Evolutionary conservation across 176 grass and related monocot species (phyloP).

Genomic region (Raddia distichophylla): DNA sequence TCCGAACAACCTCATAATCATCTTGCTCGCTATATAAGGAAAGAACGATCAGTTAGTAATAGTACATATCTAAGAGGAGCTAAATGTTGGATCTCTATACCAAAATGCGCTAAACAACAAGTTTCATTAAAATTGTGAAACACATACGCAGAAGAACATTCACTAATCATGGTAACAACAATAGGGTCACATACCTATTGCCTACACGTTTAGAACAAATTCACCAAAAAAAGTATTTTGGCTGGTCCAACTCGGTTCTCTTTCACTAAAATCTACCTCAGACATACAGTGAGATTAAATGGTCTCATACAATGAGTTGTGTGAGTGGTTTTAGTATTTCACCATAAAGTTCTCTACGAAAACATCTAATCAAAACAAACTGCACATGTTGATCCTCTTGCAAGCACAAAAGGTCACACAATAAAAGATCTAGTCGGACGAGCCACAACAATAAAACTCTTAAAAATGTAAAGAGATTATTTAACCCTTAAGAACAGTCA

Average conservation of each 20-base stretch:
- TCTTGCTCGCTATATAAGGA: conserved; percentile 62
- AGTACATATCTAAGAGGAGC: conserved; percentile 12
- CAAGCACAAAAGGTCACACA: conserved; percentile 2
- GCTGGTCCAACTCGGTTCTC: conserved; percentile 3
- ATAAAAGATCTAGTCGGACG: neutral
- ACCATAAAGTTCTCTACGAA: neutral
- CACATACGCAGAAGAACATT: conserved; percentile 8
- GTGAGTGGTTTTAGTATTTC: neutral
- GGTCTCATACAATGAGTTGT: neutral
- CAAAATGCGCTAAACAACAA: neutral
- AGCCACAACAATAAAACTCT: neutral
- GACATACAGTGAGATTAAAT: neutral
- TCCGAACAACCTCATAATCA: conserved; percentile 75
- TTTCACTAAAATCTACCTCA: conserved; percentile 22
- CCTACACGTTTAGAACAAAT: neutral
- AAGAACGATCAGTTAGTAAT: neutral
- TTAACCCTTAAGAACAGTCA: conserved; percentile 19
- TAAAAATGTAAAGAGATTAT: too few relatives aligned
- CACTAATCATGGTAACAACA: neutral
- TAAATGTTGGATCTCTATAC: neutral
- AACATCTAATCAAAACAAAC: neutral
- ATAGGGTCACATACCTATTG: neutral
- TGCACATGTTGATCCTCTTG: neutral
- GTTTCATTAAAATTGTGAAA: neutral
- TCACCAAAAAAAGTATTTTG: conserved; percentile 1